Evolutionary conservation across 768 basidiomycete species (phyloP).

Genomic region (Pulveroboletus sp.): DNA sequence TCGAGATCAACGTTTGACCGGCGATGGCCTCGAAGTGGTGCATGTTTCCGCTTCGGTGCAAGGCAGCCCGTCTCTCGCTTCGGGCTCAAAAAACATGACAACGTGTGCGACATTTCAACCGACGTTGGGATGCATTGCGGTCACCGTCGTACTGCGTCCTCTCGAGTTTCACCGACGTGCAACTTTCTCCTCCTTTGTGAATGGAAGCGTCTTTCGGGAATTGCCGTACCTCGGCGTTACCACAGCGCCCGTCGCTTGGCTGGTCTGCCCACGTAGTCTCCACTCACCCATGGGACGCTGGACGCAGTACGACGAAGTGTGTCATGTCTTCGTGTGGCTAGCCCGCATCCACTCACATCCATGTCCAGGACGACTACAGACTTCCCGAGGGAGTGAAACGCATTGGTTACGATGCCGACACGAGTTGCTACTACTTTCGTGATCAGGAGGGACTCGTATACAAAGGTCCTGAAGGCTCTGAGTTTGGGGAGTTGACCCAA

Average conservation of each 20-base stretch:
- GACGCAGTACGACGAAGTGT: constrained; percentile 34
- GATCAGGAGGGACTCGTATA: constrained; percentile 47
- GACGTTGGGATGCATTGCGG: not conserved
- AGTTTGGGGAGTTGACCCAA: constrained; percentile 49
- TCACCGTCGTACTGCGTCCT: not conserved
- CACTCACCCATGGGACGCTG: constrained; percentile 32
- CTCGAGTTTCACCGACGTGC: not conserved
- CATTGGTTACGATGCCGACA: constrained; percentile 74
- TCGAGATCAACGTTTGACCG: too few species aligned
- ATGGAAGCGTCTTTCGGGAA: constrained; percentile 8
- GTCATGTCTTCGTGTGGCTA: not conserved
- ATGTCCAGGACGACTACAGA: constrained; percentile 44
- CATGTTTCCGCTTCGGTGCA: constrained; percentile 15
- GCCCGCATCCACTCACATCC: not conserved
- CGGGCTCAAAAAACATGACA: not conserved
- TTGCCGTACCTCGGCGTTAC: constrained; percentile 17
- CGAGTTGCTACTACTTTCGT: constrained; percentile 59
- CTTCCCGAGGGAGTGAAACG: constrained; percentile 53
- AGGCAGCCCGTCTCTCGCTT: not conserved
- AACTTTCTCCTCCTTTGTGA: not conserved
- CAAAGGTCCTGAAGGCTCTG: constrained; percentile 58
- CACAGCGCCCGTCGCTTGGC: constrained; percentile 12
- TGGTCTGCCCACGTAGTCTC: constrained; percentile 12
- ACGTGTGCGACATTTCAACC: not conserved
- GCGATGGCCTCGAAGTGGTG: too few species aligned